Evolutionary conservation across 2,329 filamentous ascomycete species (phyloP).

Genomic region (Ophioceras dolichostomum): DNA sequence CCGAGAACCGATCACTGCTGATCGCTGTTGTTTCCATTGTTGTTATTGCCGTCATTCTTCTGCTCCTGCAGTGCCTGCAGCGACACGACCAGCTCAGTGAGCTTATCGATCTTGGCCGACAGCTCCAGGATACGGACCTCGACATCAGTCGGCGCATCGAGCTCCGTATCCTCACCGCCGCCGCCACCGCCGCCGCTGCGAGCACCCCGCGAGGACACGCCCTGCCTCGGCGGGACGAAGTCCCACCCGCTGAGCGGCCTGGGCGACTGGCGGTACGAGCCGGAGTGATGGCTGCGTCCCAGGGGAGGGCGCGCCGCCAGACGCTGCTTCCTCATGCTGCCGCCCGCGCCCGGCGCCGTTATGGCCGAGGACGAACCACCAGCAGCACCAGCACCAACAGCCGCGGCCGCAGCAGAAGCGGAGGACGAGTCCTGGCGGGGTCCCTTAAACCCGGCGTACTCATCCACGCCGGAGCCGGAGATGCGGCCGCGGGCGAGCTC

Average conservation of each 20-base stretch:
- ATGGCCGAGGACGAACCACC: neutral
- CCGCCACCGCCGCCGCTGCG: neutral
- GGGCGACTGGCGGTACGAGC: constrained; percentile 1
- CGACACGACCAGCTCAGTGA: constrained; percentile 38
- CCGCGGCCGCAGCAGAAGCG: too few relatives aligned
- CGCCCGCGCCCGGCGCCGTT: neutral
- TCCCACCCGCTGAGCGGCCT: constrained; percentile 6
- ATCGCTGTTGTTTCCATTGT: too few relatives aligned
- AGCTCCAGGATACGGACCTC: constrained; percentile 38
- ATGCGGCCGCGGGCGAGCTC: constrained; percentile 36
- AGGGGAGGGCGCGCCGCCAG: neutral
- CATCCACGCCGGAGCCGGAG: constrained; percentile 17
- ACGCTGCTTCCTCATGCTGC: constrained; percentile 4
- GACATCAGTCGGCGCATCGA: constrained; percentile 10
- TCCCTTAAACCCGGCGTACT: constrained; percentile 36
- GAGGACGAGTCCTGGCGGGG: constrained; percentile 16
- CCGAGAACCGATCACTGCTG: too few relatives aligned
- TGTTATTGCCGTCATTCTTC: too few relatives aligned
- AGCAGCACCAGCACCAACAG: too few relatives aligned
- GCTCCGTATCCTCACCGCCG: constrained; percentile 8
- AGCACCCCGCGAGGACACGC: neutral
- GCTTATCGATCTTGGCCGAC: constrained; percentile 43
- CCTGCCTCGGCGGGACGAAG: neutral
- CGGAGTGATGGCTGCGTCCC: constrained; percentile 2
- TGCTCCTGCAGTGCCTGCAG: constrained; percentile 38